Conservation (phyloP, 805 yeast genomes). For the Yarrowia alimentaria region DNA sequence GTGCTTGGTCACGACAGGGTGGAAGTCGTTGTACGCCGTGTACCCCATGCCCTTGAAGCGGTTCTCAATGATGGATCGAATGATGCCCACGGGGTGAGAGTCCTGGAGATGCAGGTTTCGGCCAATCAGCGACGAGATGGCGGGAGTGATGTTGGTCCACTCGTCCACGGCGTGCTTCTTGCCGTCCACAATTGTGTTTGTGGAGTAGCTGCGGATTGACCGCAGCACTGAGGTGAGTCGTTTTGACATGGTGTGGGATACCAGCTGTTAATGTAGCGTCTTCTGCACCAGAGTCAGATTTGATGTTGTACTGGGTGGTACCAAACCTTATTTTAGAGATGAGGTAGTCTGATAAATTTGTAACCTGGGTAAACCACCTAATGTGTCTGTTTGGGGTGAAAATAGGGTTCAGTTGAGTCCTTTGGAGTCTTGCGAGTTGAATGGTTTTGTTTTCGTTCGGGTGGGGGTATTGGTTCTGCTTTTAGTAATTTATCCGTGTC, state of each 20-base stretch:
- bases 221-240: conserved; percentile 9
- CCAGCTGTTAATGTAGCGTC: too few relatives aligned
- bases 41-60: conserved; percentile 62
- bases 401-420: too few relatives aligned
- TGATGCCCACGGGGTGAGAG: conserved; percentile 86
- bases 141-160: conserved; percentile 81
- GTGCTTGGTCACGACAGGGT: conserved; percentile 75
- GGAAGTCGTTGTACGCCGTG: conserved; percentile 74
- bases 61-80: conserved; percentile 68
- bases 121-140: conserved; percentile 64
- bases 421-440: too few relatives aligned
- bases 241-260: conserved; percentile 13
- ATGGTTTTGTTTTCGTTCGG: too few relatives aligned
- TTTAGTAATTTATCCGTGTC: too few relatives aligned
- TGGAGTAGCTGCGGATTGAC: conserved; percentile 14
- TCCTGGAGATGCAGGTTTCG: conserved; percentile 71
- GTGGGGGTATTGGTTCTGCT: too few relatives aligned
- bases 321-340: too few relatives aligned
- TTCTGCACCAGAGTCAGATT: too few relatives aligned
- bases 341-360: too few relatives aligned
- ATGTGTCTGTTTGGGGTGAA: too few relatives aligned
- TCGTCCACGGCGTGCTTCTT: conserved; percentile 59
- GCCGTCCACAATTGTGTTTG: conserved; percentile 41
- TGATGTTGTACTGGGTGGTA: too few relatives aligned
- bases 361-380: too few relatives aligned